Percentiles rank a stretch among this genome's conserved stretches.
Conservation (phyloP, 208 protist species). For the Acanthamoeba royreba region DNA sequence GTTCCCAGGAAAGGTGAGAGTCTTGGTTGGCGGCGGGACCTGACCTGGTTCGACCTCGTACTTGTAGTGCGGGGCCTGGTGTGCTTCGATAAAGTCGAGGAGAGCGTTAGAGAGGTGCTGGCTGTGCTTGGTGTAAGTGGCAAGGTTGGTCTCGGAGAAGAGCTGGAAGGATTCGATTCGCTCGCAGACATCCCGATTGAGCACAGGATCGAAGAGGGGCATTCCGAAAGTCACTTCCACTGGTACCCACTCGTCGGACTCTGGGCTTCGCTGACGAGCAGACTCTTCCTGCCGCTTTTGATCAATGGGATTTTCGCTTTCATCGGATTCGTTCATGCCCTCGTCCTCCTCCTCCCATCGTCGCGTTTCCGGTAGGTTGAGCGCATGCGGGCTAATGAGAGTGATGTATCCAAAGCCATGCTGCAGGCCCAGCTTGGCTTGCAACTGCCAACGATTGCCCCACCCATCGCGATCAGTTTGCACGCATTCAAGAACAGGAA, state of each 20-base stretch:
- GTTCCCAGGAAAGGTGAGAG: not conserved
- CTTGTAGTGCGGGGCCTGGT: conserved; percentile 19
- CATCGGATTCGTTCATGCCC: not conserved
- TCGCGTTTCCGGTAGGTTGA: not conserved
- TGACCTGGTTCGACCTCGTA: conserved; percentile 28
- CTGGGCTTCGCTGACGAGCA: not conserved
- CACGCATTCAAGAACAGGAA: not conserved
- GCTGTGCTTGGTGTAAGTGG: not conserved
- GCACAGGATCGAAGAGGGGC: conserved; percentile 56
- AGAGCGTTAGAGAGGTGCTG: conserved; percentile 45
- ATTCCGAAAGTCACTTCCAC: conserved; percentile 65
- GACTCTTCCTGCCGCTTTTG: not conserved
- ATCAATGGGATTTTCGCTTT: not conserved
- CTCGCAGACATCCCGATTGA: conserved; percentile 56
- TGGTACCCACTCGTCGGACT: conserved; percentile 45
- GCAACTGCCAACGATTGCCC: not conserved
- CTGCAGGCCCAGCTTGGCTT: not conserved
- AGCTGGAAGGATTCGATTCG: conserved; percentile 51
- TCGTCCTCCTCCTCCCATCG: not conserved
- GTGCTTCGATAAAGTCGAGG: conserved; percentile 54
- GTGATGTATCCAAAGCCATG: conserved; percentile 45
- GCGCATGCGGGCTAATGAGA: not conserved
- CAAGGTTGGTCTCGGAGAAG: conserved; percentile 14
- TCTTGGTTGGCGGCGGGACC: conserved; percentile 2
- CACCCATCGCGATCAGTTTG: not conserved